phyloP scores from a whole-genome alignment of 257 asterid species.

The Solanum virginianum region DNA sequence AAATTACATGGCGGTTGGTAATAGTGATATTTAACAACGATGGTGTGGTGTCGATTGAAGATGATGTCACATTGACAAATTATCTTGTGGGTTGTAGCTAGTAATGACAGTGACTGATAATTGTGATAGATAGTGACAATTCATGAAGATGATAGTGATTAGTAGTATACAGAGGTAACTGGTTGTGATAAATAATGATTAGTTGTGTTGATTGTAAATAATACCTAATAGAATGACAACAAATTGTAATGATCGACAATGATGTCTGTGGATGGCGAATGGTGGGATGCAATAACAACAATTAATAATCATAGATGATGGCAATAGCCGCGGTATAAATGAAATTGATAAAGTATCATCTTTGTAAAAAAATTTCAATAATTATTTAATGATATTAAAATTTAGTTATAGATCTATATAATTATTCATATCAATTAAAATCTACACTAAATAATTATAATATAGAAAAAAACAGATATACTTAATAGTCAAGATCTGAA shows the following conservation, averaged over 20 bases:
- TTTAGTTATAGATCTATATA: neutral
- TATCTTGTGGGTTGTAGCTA: neutral
- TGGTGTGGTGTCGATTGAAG: neutral
- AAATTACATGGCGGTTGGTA: neutral
- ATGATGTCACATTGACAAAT: neutral
- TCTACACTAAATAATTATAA: neutral
- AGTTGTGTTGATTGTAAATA: neutral
- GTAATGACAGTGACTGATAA: neutral
- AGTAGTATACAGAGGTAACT: neutral
- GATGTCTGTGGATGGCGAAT: neutral
- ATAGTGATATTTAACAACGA: neutral
- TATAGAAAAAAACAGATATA: neutral
- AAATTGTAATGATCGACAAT: neutral
- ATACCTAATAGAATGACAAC: neutral
- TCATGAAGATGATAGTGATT: neutral
- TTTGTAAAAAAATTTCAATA: neutral
- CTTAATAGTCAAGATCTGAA: neutral
- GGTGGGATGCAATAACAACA: accelerated
- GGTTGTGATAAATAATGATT: neutral
- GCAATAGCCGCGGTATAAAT: neutral
- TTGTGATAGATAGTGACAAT: neutral
- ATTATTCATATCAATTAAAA: neutral
- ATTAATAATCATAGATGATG: neutral
- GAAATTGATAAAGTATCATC: neutral
- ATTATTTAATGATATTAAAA: neutral